Evolutionary conservation across 2,329 filamentous ascomycete species (phyloP).

Genomic region (Penicillium sp.): DNA sequence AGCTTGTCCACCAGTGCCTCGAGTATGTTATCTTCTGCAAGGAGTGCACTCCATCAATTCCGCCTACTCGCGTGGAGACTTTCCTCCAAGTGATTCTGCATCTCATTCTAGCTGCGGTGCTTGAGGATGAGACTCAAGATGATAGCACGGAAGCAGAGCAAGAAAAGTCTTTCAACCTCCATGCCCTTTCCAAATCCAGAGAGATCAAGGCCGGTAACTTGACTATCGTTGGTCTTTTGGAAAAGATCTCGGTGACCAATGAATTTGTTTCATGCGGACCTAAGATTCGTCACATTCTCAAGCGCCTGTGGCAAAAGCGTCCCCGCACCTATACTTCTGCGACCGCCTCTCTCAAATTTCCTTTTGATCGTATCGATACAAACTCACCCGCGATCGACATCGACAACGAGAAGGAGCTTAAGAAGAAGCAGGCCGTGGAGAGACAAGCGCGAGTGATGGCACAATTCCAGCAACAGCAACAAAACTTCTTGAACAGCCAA

Average conservation of each 20-base stretch:
- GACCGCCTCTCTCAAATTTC: constrained; percentile 59
- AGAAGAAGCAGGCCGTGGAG: constrained; percentile 86
- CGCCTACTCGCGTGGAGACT: constrained; percentile 79
- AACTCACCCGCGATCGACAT: constrained; percentile 72
- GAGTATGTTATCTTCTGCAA: constrained; percentile 73
- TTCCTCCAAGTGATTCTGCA: constrained; percentile 92
- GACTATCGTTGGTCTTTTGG: constrained; percentile 55
- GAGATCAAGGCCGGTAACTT: constrained; percentile 41
- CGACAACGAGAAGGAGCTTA: constrained; percentile 64
- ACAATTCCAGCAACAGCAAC: constrained; percentile 96
- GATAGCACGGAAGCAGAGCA: constrained; percentile 50
- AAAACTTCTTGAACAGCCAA: constrained; percentile 88
- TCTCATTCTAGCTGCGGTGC: constrained; percentile 77
- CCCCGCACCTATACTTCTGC: constrained; percentile 70
- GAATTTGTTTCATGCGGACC: constrained; percentile 80
- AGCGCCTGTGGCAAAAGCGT: constrained; percentile 78
- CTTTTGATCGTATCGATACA: constrained; percentile 76
- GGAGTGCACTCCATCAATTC: constrained; percentile 69
- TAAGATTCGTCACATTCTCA: constrained; percentile 80
- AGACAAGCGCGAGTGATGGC: constrained; percentile 95
- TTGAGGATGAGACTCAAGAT: constrained; percentile 71
- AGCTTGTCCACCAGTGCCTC: constrained; percentile 85
- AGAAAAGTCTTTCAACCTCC: constrained; percentile 67
- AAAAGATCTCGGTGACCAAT: constrained; percentile 60
- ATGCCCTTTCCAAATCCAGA: constrained; percentile 65